Percentiles rank a stretch among this genome's conserved stretches.
Conservation (phyloP, 2,329 filamentous ascomycete species). For the Aspergillus novofumigatus region DNA sequence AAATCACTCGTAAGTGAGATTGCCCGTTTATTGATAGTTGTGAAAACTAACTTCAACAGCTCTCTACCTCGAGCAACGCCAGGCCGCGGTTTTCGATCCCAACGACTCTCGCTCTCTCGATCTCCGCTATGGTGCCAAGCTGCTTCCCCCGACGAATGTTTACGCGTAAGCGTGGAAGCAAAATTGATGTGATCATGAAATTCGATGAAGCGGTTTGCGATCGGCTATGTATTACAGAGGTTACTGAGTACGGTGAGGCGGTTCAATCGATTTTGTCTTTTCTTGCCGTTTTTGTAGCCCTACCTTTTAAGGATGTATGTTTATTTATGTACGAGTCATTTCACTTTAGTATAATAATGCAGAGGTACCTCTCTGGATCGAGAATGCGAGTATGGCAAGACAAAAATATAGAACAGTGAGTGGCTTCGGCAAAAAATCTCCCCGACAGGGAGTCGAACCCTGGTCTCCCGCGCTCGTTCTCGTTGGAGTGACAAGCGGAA, state of each 20-base stretch:
- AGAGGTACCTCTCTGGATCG: neutral
- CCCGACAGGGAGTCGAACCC: neutral
- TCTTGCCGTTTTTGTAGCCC: neutral
- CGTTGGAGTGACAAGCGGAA: neutral
- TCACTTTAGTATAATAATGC: neutral
- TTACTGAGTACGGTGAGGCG: neutral
- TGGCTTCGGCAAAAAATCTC: too few species aligned
- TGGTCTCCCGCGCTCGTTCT: neutral
- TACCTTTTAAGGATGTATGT: neutral
- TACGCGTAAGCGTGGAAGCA: slow-evolving; percentile 14
- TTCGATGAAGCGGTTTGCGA: slow-evolving; percentile 1
- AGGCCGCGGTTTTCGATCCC: slow-evolving; percentile 35
- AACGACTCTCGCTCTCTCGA: slow-evolving; percentile 41
- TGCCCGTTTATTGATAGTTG: neutral
- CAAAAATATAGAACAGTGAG: too few species aligned
- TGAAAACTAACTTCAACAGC: slow-evolving; percentile 21
- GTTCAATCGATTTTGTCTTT: neutral
- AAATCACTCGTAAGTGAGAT: slow-evolving; percentile 34
- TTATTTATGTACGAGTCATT: neutral
- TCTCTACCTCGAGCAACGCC: slow-evolving; percentile 36
- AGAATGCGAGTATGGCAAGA: neutral
- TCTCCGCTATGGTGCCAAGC: slow-evolving; percentile 34
- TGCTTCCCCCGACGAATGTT: slow-evolving; percentile 27
- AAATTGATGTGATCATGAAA: slow-evolving; percentile 4
- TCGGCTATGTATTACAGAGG: neutral